Base-by-base conservation (phyloP, 768 basidiomycete species). In the Tulasnella sp. region DNA sequence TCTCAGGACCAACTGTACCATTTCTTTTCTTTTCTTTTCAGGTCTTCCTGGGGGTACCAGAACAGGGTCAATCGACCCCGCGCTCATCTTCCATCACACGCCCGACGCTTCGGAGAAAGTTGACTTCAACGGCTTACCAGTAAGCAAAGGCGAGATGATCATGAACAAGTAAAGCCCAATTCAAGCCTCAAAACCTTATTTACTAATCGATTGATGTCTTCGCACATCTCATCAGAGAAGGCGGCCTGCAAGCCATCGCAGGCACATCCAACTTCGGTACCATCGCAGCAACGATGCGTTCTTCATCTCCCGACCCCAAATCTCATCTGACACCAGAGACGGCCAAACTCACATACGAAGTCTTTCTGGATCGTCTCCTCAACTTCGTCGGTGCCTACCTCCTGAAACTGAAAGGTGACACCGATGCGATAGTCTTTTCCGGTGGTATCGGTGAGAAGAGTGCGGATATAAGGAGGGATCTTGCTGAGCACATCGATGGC, bases 401-500 rank as follows among this genome's bases (percentile, higher is more conserved):
- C 64, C 72, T 89, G 64, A 84, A 87, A 68, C 78, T 92, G 22
- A 63, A 68, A 30, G 75, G 75, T 21, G 61, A 74, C 24, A 78
- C 92, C 10, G 85, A 92, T 68, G 90, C 84, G 1, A 66, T 93
- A 43, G 86, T 92, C 11, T 92, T 93, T 68, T 77, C 87, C 0
- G 91, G 92, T 2, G 91, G 91, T 0, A 89, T 96, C 53, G 92
- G 92, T 0, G 92, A 96, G 70, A 76, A 75, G 63, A 80, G 82
- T 61, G 73, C 70, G 17, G 75, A 79, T 63, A 70, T 97, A 55
- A 72, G 92, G 43, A 67, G 71, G 42, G 78, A 79, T 19, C 73
- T 93, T 17, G 75, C 76, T 2, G 68, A 75, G 34, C 73, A 76
- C 31, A 71, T 84, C 15, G 68, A 92, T 45, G 89, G 88, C 1